Percentiles rank a stretch among this genome's conserved stretches.
These are phyloP conservation scores for Abelmoschus esculentus DNA, from an alignment of 345 rosid species.

Conservation along the genomic window DNA sequence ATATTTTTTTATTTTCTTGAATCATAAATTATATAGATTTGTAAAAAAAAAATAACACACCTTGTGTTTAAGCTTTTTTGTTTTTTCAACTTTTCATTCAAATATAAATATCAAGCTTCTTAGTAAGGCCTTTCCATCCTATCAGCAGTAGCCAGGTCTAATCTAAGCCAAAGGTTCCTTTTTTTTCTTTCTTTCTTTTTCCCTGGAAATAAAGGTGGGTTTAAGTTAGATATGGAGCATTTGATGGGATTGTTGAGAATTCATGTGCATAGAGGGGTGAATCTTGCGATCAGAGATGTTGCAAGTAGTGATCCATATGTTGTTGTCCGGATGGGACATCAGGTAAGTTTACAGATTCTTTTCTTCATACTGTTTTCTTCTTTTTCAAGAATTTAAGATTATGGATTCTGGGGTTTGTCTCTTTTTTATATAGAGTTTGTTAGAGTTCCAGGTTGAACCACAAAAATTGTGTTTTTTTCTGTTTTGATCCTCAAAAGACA, in stretches of 20 bases:
- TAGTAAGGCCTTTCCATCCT: too few relatives aligned
- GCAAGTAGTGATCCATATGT: constrained; percentile 79
- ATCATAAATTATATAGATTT: too few relatives aligned
- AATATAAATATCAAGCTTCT: too few relatives aligned
- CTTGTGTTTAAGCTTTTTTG: too few relatives aligned
- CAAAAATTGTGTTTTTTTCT: not conserved
- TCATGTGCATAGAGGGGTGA: constrained; percentile 59
- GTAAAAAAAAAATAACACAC: too few relatives aligned
- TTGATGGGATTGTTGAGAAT: constrained; percentile 63
- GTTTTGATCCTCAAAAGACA: not conserved
- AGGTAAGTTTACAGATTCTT: constrained; percentile 30
- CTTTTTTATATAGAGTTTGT: too few relatives aligned
- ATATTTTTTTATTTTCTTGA: too few relatives aligned
- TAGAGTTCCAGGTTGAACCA: not conserved
- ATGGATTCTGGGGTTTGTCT: not conserved
- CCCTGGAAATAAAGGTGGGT: not conserved
- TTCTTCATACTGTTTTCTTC: not conserved
- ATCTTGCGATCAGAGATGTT: constrained; percentile 81
- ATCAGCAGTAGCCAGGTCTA: too few relatives aligned
- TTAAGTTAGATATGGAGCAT: constrained; percentile 41
- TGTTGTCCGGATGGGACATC: constrained; percentile 52
- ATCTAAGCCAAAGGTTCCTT: not conserved
- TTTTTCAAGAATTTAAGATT: not conserved
- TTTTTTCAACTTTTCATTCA: too few relatives aligned
- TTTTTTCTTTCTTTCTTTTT: not conserved